Base-by-base conservation (phyloP, 345 rosid genomes). In the Moricandia moricandioides region DNA sequence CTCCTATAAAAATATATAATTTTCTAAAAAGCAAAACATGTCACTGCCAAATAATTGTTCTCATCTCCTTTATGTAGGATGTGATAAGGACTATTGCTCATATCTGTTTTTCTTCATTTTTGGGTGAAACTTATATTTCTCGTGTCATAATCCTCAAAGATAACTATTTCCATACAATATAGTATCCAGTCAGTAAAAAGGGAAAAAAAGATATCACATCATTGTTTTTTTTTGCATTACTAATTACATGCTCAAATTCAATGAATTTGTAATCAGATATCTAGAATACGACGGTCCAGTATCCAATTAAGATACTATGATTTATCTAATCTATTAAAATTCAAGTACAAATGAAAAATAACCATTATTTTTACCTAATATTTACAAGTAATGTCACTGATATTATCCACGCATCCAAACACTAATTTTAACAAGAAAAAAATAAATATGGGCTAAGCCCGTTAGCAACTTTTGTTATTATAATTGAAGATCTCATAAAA, bases 81-180 rank as follows among this genome's bases (percentile, higher is more conserved):
- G 21, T 71, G 76, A 77, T 35, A 71, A 71, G 80, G 72, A 77
- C 71, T 54, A 55, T 31, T 64, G 17, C 55, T 70, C 80, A 70
- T 65, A 45, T 65, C 52, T 54, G 31, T 0, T 13, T 1, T 29
- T 16, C 31, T 29, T 29, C 3, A 0, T 17, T 2, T 18, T 10
- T 40, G 39, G 11, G 6, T 66, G 30, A 16, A 14, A 16, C n/a
- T 61, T 60, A 29, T 24, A 6, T 45, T 47, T 31, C 7, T 17
- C 30, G 17, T 31, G 4, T 45, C 14, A 26, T 51, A 21, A n/a
- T 66, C n/a, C 52, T 65, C 52, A 24, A 62, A 34, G 27, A 45
- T 2, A 35, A 37, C 10, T 59, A 49, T 17, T 60, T 34, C 31
- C 18, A 51, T 51, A 18, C 7, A 51, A 10, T 12, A 45, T 43